A percentile compares a stretch with the other conserved stretches of the same genome.
phyloP scores from a whole-genome alignment of 148 eudicot species.

The Mesembryanthemum crystallinum region DNA sequence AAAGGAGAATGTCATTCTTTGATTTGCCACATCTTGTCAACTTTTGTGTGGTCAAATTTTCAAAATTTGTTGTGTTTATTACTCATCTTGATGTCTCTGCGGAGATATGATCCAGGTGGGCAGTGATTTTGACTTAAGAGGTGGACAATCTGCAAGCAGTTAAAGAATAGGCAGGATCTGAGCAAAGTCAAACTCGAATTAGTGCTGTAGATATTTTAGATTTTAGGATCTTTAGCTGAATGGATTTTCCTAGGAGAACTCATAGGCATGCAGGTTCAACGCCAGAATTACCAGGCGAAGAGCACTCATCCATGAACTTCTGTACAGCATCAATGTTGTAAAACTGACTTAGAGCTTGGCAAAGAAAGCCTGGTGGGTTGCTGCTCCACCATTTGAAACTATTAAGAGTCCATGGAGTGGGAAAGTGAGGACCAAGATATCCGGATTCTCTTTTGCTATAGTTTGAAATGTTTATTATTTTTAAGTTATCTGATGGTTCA shows the following conservation, averaged over 20 bases:
- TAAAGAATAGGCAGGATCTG: no score
- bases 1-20: not conserved
- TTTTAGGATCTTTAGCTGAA: no score
- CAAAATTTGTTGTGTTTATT: not conserved
- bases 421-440: not conserved
- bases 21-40: not conserved
- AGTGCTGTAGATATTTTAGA: no score
- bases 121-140: not conserved
- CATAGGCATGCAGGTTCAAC: no score
- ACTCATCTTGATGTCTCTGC: not conserved
- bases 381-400: not conserved
- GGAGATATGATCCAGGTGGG: not conserved
- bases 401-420: not conserved
- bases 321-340: not conserved
- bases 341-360: not conserved
- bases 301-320: not conserved
- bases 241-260: no score
- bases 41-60: not conserved
- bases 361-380: not conserved
- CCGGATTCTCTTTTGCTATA: not conserved
- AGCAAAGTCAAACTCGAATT: no score
- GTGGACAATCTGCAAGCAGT: not conserved
- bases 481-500: not conserved
- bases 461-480: no score
- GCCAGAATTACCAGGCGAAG: no score